Evolutionary conservation across 2,329 filamentous ascomycete species (phyloP).

Genomic region (Penicillium psychrosexuale): DNA sequence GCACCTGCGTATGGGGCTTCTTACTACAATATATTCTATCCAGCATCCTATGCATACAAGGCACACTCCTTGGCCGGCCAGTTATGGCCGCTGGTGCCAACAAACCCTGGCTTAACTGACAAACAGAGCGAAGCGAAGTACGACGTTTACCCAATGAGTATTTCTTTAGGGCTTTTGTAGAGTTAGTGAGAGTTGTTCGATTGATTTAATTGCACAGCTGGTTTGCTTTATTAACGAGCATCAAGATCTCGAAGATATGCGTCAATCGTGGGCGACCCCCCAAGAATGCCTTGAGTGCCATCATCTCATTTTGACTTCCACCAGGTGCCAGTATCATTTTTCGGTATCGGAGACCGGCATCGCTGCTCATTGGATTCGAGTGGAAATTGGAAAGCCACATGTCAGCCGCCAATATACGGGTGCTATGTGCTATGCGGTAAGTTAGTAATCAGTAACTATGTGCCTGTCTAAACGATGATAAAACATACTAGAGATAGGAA

Average conservation of each 20-base stretch:
- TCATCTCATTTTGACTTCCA: neutral
- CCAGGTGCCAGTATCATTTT: neutral
- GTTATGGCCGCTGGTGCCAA: too few species aligned
- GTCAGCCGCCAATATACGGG: neutral
- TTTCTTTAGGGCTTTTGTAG: too few species aligned
- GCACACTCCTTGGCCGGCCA: too few species aligned
- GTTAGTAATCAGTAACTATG: neutral
- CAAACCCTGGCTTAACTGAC: too few species aligned
- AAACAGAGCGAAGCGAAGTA: too few species aligned
- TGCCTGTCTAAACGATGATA: neutral
- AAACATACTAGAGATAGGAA: neutral
- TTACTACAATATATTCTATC: too few species aligned
- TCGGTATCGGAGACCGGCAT: neutral
- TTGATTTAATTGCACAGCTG: too few species aligned
- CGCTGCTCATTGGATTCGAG: neutral
- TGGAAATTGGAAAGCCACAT: neutral
- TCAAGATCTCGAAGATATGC: neutral
- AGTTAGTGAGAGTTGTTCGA: neutral
- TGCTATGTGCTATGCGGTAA: neutral
- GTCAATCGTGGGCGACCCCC: neutral
- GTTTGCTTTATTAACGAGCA: neutral
- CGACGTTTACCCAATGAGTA: too few species aligned
- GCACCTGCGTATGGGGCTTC: too few species aligned
- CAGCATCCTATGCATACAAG: too few species aligned
- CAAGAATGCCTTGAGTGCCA: neutral